Evolutionary conservation across 352 stramenopile genomes (phyloP).

Genomic region (Globisporangium middletonii): DNA sequence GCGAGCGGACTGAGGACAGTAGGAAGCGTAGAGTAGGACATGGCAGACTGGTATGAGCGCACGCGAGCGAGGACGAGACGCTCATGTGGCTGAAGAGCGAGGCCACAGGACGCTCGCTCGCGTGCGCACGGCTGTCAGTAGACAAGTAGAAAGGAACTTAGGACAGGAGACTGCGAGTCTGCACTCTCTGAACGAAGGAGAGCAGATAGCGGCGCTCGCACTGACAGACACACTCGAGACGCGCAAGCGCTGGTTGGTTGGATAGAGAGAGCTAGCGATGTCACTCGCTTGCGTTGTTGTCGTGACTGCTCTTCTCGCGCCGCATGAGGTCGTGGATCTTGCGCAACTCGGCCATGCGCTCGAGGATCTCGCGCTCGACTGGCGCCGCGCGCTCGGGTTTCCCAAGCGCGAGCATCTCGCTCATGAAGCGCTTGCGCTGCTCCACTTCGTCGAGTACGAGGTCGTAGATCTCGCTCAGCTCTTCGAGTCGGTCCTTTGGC

Average conservation of each 20-base stretch:
- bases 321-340: constrained; percentile 61
- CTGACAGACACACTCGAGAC: no score
- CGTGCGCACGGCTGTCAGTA: background rate
- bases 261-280: no score
- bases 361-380: constrained; percentile 58
- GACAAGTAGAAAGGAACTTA: background rate
- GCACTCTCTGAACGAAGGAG: background rate
- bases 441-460: constrained; percentile 57
- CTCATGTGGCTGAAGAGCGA: background rate
- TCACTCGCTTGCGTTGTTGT: constrained; percentile 9
- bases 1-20: constrained; percentile 27
- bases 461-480: constrained; percentile 66
- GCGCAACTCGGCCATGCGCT: constrained; percentile 55
- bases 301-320: constrained; percentile 23
- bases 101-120: no score
- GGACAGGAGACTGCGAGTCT: no score
- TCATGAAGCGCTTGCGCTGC: constrained; percentile 51
- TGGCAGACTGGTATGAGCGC: background rate
- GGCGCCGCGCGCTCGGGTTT: constrained; percentile 29
- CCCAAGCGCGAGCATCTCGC: constrained; percentile 55
- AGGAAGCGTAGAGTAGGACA: background rate
- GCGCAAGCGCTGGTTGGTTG: no score
- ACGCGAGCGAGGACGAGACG: background rate
- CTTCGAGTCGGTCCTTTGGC: constrained; percentile 30
- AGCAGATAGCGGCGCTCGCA: background rate